Base-by-base conservation (phyloP, 2,329 filamentous ascomycete genomes). In the Diaporthe australafricana region DNA sequence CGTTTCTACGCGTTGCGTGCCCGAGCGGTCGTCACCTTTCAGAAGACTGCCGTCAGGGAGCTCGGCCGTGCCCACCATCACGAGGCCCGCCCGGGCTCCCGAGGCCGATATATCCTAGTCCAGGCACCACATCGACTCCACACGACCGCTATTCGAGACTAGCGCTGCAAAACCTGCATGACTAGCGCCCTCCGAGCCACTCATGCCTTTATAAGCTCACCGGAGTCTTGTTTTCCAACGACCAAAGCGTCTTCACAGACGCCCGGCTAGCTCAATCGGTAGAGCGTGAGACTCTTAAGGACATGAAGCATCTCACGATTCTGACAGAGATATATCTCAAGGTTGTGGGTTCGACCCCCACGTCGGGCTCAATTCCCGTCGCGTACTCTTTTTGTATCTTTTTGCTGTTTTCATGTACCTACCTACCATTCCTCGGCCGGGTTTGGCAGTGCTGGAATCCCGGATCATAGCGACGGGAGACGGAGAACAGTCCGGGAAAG, bases 221-320 rank as follows among this genome's bases (percentile, higher is more conserved):
- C 16, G 2, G 17, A n/a, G 1, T 3, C 0, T 0, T 1, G 1
- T 1, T 3, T 16, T 3, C 2, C 62, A 73, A 68, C 71, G 56
- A 73, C 17, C 27, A 55, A 60, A 30, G 69, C 68, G 68, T 62
- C 71, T 68, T 68, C 1, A 32, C 30, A 42, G 68, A 30, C 71
- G 86, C 86, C 86, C 83, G 86, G 87, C 85, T 90, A 90, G 88
- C 88, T 90, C 88, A 90, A 90, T 90, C 87, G 87, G 88, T 91
- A 91, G 90, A 92, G 89, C 89, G 89, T 91, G 87, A 90, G 89
- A 91, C 90, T 91, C 90, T 89, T 88, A 88, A 11, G 5, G 9
- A 35, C 32, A 35, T 35, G 5, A 25, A 12, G 45, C 53, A 25
- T 30, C 42, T 72, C 67, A 52, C 66, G 70, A 57, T 70, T 72